Evolutionary conservation across 1,284 basidiomycete species (phyloP), one percentile per base, ranked within the genome.

Genomic region (Moesziomyces sp.): DNA sequence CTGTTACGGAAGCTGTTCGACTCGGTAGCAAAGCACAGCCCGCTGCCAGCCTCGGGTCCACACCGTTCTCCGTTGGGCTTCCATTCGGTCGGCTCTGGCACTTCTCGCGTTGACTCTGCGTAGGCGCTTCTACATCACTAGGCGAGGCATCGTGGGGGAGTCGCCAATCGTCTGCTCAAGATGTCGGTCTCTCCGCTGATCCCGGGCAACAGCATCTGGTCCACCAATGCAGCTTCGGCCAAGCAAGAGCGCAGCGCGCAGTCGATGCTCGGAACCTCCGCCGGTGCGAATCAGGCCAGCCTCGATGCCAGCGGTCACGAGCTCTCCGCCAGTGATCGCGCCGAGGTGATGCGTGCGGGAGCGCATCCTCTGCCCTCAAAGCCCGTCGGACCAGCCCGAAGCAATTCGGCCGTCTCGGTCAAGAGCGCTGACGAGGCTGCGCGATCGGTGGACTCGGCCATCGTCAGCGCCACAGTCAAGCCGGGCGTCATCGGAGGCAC

Each of bases 171-270:
- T 38, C 35, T 38, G 16, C 10, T 18, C 35, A 44, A 28, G 46
- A 73, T 74, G 71, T 74, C 71, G 38, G 65, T 68, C 30, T 74
- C 71, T 3, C 71, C 71, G 3, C 65, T 74, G 19, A 51, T 74
- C 6, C 44, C 71, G 13, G 70, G 60, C 51, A 68, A 74, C 42
- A 69, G 71, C 58, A 74, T 74, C 45, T 74, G 71, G 71, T 74
- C 71, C 23, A 65, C 57, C 21, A 56, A 43, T 30, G 55, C 58
- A 5, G 23, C 58, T 21, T 52, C 58, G 19, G 23, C 62, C 16
- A 45, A 64, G 44, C 54, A 56, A 14, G 55, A 38, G 11, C 47
- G 52, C 4, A 5, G 46, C 23, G 26, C 53, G 16, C 56, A 52
- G 23, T 43, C 30, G 9, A 52, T 35, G 18, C 30, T 52, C 16